Conservation (phyloP, 768 basidiomycete genomes). For the Agrocybe chaxingu region DNA sequence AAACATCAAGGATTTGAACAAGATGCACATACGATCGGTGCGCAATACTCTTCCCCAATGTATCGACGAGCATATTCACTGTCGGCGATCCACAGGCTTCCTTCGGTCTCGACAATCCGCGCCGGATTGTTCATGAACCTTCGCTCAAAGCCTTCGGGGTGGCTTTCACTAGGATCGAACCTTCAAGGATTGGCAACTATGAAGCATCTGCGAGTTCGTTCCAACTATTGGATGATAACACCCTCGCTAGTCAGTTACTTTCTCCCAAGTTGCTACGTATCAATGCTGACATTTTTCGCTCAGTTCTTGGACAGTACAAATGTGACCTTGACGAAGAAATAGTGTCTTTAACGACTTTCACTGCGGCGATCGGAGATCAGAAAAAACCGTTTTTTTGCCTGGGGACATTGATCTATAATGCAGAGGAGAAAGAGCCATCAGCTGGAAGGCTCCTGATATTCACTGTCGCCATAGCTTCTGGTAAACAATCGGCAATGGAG, state of each 20-base stretch:
- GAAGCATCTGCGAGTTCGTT: constrained; percentile 52
- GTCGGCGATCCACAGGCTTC: constrained; percentile 45
- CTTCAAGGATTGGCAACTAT: constrained; percentile 50
- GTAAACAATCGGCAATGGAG: constrained; percentile 24
- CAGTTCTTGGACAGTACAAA: constrained; percentile 46
- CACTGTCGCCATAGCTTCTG: constrained; percentile 24
- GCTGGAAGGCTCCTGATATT: constrained; percentile 64
- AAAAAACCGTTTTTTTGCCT: constrained; percentile 44
- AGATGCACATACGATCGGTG: constrained; percentile 80
- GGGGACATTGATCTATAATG: constrained; percentile 41
- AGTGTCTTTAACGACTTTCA: constrained; percentile 44
- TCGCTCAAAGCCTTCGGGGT: constrained; percentile 60
- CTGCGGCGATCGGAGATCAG: constrained; percentile 24
- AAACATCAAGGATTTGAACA: constrained; percentile 61
- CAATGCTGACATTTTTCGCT: background rate
- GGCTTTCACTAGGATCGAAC: constrained; percentile 51
- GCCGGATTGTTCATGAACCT: constrained; percentile 59
- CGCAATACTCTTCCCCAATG: constrained; percentile 15
- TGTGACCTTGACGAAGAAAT: constrained; percentile 61
- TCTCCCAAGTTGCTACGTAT: background rate
- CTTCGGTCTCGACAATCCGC: constrained; percentile 71
- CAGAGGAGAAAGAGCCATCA: constrained; percentile 46
- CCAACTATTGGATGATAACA: constrained; percentile 61
- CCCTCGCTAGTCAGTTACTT: constrained; percentile 54
- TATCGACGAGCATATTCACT: constrained; percentile 2